Evolutionary conservation across 257 asterid genomes (phyloP), one percentile per base, ranked within the genome.

Genomic region (Handroanthus guayacan): DNA sequence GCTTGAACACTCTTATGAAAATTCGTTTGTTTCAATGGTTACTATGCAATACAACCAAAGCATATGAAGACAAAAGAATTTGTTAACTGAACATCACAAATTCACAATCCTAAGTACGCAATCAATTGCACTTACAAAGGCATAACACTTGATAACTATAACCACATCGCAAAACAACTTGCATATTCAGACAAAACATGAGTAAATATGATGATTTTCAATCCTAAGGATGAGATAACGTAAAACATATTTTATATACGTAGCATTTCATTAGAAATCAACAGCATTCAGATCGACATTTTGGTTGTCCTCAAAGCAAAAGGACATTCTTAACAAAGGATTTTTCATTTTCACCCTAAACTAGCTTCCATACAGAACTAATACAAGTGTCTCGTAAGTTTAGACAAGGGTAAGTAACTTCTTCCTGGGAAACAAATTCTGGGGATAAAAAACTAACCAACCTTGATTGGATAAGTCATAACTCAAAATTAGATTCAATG

Each of bases 401-500:
- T 17, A 20, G 48, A 70, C 11, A 14, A 39, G 34, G 12, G 25
- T 36, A 36, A n/a, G 14, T 45, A 36, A 20, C 39, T 67, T 54
- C 74, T 66, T 48, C 60, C 39, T 6, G 20, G 16, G 43, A 62
- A 45, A 61, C 70, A 71, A 17, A 10, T 25, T 1, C 51, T 5
- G 0, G 17, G 41, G 8, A 25, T 18, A 62, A 41, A 52, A 62
- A 52, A 5, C 36, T 31, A 57, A 57, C 14, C 55, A 58, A 61
- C 48, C 17, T 20, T 36, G 39, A 10, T 14, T 2, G 3, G 67
- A 71, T 55, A 39, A 56, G 31, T 25, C 31, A 51, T 51, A 51
- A 51, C 4, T 5, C 3, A 4, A 13, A 44, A 25, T 45, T 63
- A 20, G 62, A 50, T 37, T 90, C 87, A 89, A 78, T 76, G 82